Evolutionary conservation across 2,329 filamentous ascomycete genomes (phyloP), one percentile per base, ranked within the genome.

Genomic region (Arthroderma sp.): DNA sequence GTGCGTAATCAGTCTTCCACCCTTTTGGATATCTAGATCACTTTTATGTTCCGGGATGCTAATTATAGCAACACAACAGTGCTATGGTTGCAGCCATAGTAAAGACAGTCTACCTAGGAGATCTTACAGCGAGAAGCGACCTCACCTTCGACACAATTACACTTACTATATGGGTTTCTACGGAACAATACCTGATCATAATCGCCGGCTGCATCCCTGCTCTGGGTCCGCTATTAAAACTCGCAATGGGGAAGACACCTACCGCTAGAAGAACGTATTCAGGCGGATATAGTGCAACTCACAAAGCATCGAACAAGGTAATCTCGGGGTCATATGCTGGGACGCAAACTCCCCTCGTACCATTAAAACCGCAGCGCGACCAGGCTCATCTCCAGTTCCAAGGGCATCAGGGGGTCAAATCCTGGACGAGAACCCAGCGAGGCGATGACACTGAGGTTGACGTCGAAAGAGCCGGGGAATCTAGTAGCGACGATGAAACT

Each of bases 181-280:
- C 43, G 29, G 46, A 50, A 4, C 48, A 50, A 43, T 50, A 50
- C 27, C n/a, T 50, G 27, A 50, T 50, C 15, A 46, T 50, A 38
- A 48, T 50, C 36, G 48, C 46, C 5, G 45, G 42, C 34, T 50
- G 42, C 31, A 50, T 50, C 15, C 48, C 48, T 6, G 40, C 43
- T 6, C 37, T 50, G 5, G 46, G 38, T 1, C 48, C 48, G 3
- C 34, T 48, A 3, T 42, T 44, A 28, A 48, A 38, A 33, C 28
- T 40, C 28, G 22, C 38, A 8, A 32, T 37, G 29, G 39, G 40
- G 7, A 42, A 40, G 40, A 41, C 34, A 4, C 41, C 43, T 10
- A 31, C 34, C 8, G 40, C 38, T 7, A 33, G 31, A 31, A 8
- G 34, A 30, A 29, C 29, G 1, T 22, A 22, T 15, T 29, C 36